Percentiles rank a stretch among this genome's conserved stretches.
Evolutionary conservation across 192 early-diverging fungal genomes (phyloP).

Genomic region (Spizellomyces sp.): DNA sequence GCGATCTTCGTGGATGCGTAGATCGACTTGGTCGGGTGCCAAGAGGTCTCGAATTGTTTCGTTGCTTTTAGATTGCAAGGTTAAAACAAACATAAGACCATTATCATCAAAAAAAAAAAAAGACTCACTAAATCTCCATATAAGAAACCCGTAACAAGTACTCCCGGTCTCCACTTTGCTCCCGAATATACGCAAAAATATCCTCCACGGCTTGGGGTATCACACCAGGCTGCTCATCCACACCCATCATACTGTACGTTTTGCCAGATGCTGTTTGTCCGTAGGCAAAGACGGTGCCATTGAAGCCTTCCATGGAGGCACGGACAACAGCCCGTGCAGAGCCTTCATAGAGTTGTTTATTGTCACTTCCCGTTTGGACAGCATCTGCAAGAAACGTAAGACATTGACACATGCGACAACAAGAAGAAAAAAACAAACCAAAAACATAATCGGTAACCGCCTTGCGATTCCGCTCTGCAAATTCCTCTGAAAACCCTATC

Average conservation of each 20-base stretch:
- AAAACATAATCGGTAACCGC: slow-evolving; percentile 14
- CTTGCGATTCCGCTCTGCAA: slow-evolving; percentile 22
- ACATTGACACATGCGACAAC: neutral
- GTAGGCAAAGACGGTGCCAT: slow-evolving; percentile 95
- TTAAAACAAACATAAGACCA: slow-evolving; percentile 13
- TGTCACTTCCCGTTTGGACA: slow-evolving; percentile 57
- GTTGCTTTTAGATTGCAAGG: slow-evolving; percentile 11
- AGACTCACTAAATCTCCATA: slow-evolving; percentile 82
- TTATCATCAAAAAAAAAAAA: slow-evolving; percentile 61
- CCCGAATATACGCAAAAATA: slow-evolving; percentile 60
- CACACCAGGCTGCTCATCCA: slow-evolving; percentile 62
- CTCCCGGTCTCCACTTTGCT: slow-evolving; percentile 68
- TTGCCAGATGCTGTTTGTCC: slow-evolving; percentile 97
- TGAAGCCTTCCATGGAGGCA: slow-evolving; percentile 81
- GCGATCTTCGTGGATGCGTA: slow-evolving; percentile 85
- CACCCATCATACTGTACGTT: slow-evolving; percentile 75
- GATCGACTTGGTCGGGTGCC: slow-evolving; percentile 73
- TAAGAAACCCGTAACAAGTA: slow-evolving; percentile 95
- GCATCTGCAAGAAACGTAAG: slow-evolving; percentile 14
- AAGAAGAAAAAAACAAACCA: slow-evolving; percentile 3
- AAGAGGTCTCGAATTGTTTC: slow-evolving; percentile 83
- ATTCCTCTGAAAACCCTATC: slow-evolving; percentile 6
- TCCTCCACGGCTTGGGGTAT: slow-evolving; percentile 67
- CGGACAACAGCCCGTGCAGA: slow-evolving; percentile 59
- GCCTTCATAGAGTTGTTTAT: slow-evolving; percentile 52